These are phyloP conservation scores for Neocatenulostroma microsporum DNA, from an alignment of 2,329 filamentous ascomycete genomes.

Conservation along the genomic window DNA sequence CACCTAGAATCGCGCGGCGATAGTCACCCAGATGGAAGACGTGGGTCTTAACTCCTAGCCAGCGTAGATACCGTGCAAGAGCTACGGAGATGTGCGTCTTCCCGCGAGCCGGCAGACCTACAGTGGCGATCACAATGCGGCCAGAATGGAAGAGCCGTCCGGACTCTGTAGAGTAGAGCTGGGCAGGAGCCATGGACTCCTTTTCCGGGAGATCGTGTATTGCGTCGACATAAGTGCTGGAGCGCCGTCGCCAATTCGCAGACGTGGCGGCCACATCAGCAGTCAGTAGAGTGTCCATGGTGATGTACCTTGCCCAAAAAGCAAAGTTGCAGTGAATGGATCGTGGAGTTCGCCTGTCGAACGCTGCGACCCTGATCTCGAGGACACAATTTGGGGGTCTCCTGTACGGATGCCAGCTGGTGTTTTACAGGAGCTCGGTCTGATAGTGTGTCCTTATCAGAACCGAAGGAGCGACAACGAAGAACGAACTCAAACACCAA, in stretches of 20 bases:
- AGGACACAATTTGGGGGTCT: no score
- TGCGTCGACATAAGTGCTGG: slow-evolving; percentile 92
- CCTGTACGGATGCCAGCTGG: no score
- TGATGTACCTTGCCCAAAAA: no score
- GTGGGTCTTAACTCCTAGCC: slow-evolving; percentile 95
- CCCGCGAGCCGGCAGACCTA: slow-evolving; percentile 85
- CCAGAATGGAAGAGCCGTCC: slow-evolving; percentile 95
- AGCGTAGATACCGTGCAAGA: slow-evolving; percentile 85
- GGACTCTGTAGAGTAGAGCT: slow-evolving; percentile 97
- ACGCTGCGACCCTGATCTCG: no score
- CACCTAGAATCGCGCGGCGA: slow-evolving; percentile 79
- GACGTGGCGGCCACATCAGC: slow-evolving; percentile 88
- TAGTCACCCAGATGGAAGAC: slow-evolving; percentile 98
- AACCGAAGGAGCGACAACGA: no score
- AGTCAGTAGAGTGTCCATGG: slow-evolving; percentile 62
- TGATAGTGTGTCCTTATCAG: no score
- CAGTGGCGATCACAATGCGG: slow-evolving; percentile 93
- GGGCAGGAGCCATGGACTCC: slow-evolving; percentile 79
- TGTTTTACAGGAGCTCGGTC: no score
- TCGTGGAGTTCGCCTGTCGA: no score
- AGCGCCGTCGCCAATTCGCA: slow-evolving; percentile 80
- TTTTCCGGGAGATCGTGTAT: slow-evolving; percentile 90
- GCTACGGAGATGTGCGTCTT: slow-evolving; percentile 99
- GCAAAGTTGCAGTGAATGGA: no score
- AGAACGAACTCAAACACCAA: no score